Conservation (phyloP, 192 early-diverging fungal species). For the Irineochytrium annulatum region DNA sequence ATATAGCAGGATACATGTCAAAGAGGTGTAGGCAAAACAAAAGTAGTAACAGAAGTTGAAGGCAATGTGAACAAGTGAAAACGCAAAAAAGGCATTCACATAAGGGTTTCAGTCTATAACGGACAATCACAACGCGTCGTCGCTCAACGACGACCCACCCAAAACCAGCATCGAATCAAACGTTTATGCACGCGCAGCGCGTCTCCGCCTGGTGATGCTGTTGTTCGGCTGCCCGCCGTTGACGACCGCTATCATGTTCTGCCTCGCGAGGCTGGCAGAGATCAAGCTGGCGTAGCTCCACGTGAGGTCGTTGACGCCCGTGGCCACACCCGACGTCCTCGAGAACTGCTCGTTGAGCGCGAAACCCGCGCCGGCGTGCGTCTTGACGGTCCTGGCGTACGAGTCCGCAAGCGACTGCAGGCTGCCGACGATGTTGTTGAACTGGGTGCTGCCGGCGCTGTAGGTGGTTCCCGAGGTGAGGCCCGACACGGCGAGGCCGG, state of each 20-base stretch:
- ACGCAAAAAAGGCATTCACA: no score
- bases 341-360: constrained; percentile 5
- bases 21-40: no score
- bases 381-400: neutral
- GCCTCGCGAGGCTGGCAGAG: neutral
- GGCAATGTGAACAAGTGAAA: no score
- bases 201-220: no score
- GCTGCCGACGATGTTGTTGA: constrained; percentile 11
- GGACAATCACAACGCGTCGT: no score
- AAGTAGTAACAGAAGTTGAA: no score
- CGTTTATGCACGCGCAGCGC: no score
- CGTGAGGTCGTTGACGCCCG: neutral
- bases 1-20: no score
- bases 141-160: no score
- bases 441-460: constrained; percentile 2
- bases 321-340: neutral
- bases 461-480: constrained; percentile 4
- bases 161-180: no score
- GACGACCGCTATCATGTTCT: neutral
- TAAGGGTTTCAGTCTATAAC: no score
- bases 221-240: no score
- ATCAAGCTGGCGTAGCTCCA: neutral
- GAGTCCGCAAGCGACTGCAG: neutral
- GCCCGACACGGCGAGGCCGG: constrained; percentile 13
- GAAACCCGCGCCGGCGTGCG: neutral